phyloP scores from a whole-genome alignment of 805 yeast species.

The Zygosaccharomyces pseudorouxii region DNA sequence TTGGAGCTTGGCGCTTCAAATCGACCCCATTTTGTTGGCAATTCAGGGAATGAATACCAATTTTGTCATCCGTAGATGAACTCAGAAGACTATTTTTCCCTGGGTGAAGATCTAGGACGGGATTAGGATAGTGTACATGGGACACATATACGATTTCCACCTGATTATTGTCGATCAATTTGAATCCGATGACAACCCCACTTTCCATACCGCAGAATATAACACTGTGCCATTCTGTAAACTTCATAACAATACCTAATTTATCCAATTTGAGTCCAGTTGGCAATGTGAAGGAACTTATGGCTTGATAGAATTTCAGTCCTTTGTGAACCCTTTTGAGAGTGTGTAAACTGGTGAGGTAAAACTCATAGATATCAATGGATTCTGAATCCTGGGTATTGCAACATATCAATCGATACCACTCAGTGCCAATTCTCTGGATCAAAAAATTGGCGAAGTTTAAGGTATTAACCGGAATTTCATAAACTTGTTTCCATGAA shows the following conservation, averaged over 20 bases:
- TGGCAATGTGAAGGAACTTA: slow-evolving; percentile 7
- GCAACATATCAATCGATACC: slow-evolving; percentile 25
- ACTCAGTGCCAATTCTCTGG: slow-evolving; percentile 1
- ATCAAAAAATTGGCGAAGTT: slow-evolving; percentile 32
- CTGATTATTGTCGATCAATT: slow-evolving; percentile 4
- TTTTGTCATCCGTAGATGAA: slow-evolving; percentile 19
- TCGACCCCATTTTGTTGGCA: neutral
- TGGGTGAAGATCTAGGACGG: slow-evolving; percentile 19
- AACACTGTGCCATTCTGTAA: slow-evolving; percentile 13
- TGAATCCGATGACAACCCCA: slow-evolving; percentile 31
- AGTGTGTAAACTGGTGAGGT: slow-evolving; percentile 19
- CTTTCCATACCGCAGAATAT: slow-evolving; percentile 29
- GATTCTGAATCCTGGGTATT: slow-evolving; percentile 31
- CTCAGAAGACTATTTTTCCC: slow-evolving; percentile 15
- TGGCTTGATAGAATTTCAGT: slow-evolving; percentile 16
- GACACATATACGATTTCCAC: slow-evolving; percentile 25
- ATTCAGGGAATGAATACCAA: slow-evolving; percentile 15
- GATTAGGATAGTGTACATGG: slow-evolving; percentile 28
- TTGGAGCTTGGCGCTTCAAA: neutral
- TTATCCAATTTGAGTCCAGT: slow-evolving; percentile 19
- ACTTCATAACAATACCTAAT: slow-evolving; percentile 31
- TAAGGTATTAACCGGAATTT: slow-evolving; percentile 32
- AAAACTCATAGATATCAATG: slow-evolving; percentile 28
- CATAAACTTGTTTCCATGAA: slow-evolving; percentile 14
- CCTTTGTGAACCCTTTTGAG: slow-evolving; percentile 23